Evolutionary conservation across 331 rosid genomes (phyloP), one percentile per base, ranked within the genome.

Genomic region (Pyracantha coccinea): DNA sequence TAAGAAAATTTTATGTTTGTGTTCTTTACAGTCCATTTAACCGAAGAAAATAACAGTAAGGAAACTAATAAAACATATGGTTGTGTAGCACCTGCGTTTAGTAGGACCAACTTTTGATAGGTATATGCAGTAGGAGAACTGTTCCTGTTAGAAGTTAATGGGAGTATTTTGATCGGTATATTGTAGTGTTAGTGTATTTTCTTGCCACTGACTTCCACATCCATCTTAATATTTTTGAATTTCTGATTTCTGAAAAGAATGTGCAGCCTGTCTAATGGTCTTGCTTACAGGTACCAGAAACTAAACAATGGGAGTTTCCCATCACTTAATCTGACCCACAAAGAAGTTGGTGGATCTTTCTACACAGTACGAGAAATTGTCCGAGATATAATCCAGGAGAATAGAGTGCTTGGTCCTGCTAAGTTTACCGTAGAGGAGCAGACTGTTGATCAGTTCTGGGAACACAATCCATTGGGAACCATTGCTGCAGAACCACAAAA

Each of bases 261-360:
- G 5, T 21, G 21, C 54, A 41, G 35, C 63, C 47, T 12, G 4
- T 82, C 61, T 21, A 33, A 25, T 32, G 32, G 75, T 61, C 79
- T 69, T 80, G 69, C 70, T 73, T 70, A n/a, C 77, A 87, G 90
- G 88, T 76, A 85, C 52, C 91, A 87, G 64, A 75, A 69, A 57
- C 78, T 88, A 44, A 88, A 95, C 81, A 86, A 86, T 23, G 99
- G 99, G 63, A 92, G 76, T 82, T 95, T 95, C 68, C 99, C 99
- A 60, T 90, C 99, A 16, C 90, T 95, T 73, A 92, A 84, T 67
- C 90, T 90, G 27, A 90, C 99, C 12, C 99, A 95, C 82, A 92
- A 92, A 84, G 99, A 95, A 84, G 99, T 94, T 8, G 99, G 99
- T 75, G 99, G 99, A 38, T 93, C 98, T 76, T 93, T 93, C 89